phyloP scores from a whole-genome alignment of 768 basidiomycete species.

The Suillus occidentalis region DNA sequence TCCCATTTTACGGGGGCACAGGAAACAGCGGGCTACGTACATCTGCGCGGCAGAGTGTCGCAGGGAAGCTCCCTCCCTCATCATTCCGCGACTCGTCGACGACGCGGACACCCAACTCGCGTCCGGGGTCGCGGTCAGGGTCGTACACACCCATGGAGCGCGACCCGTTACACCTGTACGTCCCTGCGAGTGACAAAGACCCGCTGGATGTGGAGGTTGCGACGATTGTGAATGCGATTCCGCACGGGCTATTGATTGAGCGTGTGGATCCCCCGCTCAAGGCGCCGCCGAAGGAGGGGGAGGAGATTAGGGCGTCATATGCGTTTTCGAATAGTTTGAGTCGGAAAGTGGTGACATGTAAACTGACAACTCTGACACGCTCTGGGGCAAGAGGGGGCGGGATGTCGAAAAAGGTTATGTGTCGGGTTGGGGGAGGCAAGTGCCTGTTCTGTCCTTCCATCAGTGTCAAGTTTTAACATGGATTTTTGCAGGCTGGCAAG shows the following conservation, averaged over 20 bases:
- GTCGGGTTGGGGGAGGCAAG: constrained; percentile 84
- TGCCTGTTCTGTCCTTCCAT: constrained; percentile 16
- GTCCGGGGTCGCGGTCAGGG: constrained; percentile 65
- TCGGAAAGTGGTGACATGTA: constrained; percentile 75
- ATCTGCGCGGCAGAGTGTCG: constrained; percentile 35
- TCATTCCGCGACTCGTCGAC: constrained; percentile 65
- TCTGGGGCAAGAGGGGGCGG: constrained; percentile 46
- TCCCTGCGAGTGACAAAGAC: constrained; percentile 65
- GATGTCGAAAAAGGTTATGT: constrained; percentile 84
- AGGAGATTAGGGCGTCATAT: constrained; percentile 84
- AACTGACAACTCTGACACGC: constrained; percentile 76
- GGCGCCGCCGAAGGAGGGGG: constrained; percentile 63
- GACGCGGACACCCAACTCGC: constrained; percentile 55
- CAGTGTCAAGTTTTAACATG: neutral
- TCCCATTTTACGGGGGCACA: constrained; percentile 51
- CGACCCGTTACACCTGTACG: constrained; percentile 59
- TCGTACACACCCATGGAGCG: constrained; percentile 61
- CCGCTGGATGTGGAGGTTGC: constrained; percentile 85
- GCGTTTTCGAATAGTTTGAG: constrained; percentile 73
- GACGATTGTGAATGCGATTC: constrained; percentile 66
- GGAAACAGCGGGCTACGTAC: constrained; percentile 31
- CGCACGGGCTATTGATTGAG: constrained; percentile 76
- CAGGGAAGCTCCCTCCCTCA: constrained; percentile 62
- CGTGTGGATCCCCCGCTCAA: constrained; percentile 78
- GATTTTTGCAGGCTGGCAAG: constrained; percentile 65